A percentile compares a stretch with the other conserved stretches of the same genome.
phyloP scores from a whole-genome alignment of 257 asterid genomes.

The Agastache rugosa region DNA sequence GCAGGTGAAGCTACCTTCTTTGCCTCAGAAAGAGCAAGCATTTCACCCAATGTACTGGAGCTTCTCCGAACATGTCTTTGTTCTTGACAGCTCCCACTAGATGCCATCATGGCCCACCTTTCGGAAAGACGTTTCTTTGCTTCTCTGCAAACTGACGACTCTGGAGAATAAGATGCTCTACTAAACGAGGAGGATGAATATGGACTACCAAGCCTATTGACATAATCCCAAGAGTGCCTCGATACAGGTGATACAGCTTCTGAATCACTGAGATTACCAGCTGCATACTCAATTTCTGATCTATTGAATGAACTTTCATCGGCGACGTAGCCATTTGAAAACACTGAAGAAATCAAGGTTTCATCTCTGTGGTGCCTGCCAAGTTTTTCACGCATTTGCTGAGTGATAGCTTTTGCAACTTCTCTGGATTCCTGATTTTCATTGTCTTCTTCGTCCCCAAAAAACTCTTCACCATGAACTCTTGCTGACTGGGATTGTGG shows the following conservation, averaged over 20 bases:
- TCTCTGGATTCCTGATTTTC: slow-evolving; percentile 79
- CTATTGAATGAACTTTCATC: slow-evolving; percentile 89
- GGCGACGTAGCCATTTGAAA: slow-evolving; percentile 79
- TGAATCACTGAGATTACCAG: slow-evolving; percentile 77
- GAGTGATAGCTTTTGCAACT: slow-evolving; percentile 75
- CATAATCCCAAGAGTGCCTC: slow-evolving; percentile 94
- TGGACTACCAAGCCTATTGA: slow-evolving; percentile 83
- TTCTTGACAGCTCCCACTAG: slow-evolving; percentile 72
- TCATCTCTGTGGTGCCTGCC: slow-evolving; percentile 65
- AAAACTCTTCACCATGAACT: slow-evolving; percentile 49
- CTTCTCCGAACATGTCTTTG: slow-evolving; percentile 68
- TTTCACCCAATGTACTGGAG: slow-evolving; percentile 93
- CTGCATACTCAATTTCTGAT: slow-evolving; percentile 76
- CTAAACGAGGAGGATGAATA: slow-evolving; percentile 78
- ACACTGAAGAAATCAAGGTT: slow-evolving; percentile 70
- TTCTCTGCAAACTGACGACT: slow-evolving; percentile 92
- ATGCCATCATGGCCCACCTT: slow-evolving; percentile 93
- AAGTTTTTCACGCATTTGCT: slow-evolving; percentile 72
- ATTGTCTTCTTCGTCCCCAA: slow-evolving; percentile 59
- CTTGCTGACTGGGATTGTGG: slow-evolving; percentile 60
- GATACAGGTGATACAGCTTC: slow-evolving; percentile 85
- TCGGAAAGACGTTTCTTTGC: slow-evolving; percentile 98
- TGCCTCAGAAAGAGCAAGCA: slow-evolving; percentile 95
- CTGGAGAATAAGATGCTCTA: slow-evolving; percentile 91
- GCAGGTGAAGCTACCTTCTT: slow-evolving; percentile 50